A percentile compares a stretch with the other conserved stretches of the same genome.
Conservation (phyloP, 805 yeast genomes). For the Sungouiozyma intestinalis region DNA sequence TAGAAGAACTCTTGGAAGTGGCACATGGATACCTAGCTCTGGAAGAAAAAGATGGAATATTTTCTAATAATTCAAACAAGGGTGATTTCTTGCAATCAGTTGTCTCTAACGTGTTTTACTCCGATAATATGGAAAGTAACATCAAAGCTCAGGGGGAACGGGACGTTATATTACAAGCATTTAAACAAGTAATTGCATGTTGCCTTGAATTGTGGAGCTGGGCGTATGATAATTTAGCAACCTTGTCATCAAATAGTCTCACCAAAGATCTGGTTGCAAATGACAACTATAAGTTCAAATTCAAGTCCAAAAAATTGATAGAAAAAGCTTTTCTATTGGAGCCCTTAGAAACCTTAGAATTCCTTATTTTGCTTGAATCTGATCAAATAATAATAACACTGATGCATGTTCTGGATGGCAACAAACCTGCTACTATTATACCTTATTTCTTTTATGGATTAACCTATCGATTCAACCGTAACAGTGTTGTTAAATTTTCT, state of each 20-base stretch:
- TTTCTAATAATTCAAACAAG: conserved; percentile 10
- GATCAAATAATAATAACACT: conserved; percentile 21
- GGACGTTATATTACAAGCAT: conserved; percentile 47
- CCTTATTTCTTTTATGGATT: conserved; percentile 48
- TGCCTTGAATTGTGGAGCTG: conserved; percentile 66
- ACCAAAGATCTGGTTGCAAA: conserved; percentile 1
- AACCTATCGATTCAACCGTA: conserved; percentile 19
- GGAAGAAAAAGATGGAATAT: conserved; percentile 23
- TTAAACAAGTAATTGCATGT: conserved; percentile 46
- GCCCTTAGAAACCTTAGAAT: conserved; percentile 62
- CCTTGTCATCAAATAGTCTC: conserved; percentile 1
- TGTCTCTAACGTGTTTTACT: conserved; percentile 28
- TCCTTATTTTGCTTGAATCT: conserved; percentile 36
- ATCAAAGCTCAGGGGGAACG: conserved; percentile 36
- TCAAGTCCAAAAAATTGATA: conserved; percentile 53
- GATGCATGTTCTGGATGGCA: conserved; percentile 70
- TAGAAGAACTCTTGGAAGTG: conserved; percentile 52
- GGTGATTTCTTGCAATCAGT: conserved; percentile 27
- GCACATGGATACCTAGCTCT: conserved; percentile 46
- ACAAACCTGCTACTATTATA: conserved; percentile 63
- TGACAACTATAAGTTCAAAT: conserved; percentile 46
- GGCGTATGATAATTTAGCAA: conserved; percentile 16
- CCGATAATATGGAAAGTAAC: conserved; percentile 29
- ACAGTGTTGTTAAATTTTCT: conserved; percentile 15
- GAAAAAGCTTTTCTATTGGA: conserved; percentile 59